Conservation (phyloP, 1,284 basidiomycete genomes). For the Boletus semigastroideus region DNA sequence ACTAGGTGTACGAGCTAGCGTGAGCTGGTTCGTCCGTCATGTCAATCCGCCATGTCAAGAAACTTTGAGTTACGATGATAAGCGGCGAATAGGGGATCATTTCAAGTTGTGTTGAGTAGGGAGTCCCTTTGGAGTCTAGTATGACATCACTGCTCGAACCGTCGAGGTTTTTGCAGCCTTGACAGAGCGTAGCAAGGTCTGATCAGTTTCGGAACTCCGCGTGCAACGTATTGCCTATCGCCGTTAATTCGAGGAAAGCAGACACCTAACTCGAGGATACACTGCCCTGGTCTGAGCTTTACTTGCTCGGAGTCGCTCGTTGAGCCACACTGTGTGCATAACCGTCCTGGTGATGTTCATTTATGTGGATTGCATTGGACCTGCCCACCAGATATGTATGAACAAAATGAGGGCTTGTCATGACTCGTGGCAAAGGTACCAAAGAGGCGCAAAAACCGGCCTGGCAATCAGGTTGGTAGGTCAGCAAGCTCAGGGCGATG, state of each 20-base stretch:
- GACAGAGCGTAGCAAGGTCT: background rate
- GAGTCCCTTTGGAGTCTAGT: background rate
- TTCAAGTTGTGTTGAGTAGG: too few species aligned
- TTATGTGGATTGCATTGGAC: background rate
- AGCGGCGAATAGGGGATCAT: background rate
- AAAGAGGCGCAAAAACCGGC: background rate
- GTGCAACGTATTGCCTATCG: background rate
- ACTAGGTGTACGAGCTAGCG: constrained; percentile 1
- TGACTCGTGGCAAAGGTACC: background rate
- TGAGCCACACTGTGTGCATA: background rate
- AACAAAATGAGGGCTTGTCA: background rate
- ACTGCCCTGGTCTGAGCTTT: constrained; percentile 8
- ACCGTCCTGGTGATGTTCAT: background rate
- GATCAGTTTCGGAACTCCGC: background rate
- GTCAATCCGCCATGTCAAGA: background rate
- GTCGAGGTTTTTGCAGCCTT: background rate
- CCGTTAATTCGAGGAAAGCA: constrained; percentile 1
- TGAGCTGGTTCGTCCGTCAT: constrained; percentile 6
- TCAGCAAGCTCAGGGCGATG: background rate
- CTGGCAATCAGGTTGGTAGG: background rate
- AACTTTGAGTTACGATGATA: background rate
- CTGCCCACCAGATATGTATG: background rate
- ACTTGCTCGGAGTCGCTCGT: constrained; percentile 1
- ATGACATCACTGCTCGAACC: background rate
- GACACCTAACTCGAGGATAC: constrained; percentile 5